phyloP scores from a whole-genome alignment of 148 eudicot genomes.

The Suaeda aralocaspica region DNA sequence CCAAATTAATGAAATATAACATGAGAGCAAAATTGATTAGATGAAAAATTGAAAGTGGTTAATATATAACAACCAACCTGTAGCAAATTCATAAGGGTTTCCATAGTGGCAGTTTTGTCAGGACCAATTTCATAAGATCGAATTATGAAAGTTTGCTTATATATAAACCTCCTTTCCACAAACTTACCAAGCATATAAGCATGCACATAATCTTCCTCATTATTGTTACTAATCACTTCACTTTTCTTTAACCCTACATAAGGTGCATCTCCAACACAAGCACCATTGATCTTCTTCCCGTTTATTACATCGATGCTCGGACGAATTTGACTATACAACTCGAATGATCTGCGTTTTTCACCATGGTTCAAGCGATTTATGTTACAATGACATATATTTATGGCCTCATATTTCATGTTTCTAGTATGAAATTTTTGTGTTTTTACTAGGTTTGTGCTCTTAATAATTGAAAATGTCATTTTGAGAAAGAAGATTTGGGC shows the following conservation, averaged over 20 bases:
- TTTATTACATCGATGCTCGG: slow-evolving; percentile 30
- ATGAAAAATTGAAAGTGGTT: no score
- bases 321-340: slow-evolving; percentile 8
- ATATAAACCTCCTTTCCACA: slow-evolving; percentile 52
- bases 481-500: background rate
- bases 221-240: slow-evolving; percentile 17
- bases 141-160: slow-evolving; percentile 59
- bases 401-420: slow-evolving; percentile 20
- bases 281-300: slow-evolving; percentile 61
- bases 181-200: slow-evolving; percentile 54
- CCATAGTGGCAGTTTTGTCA: slow-evolving; percentile 86
- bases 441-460: slow-evolving; percentile 11
- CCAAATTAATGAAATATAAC: no score
- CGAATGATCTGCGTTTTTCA: slow-evolving; percentile 5
- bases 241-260: slow-evolving; percentile 25
- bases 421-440: slow-evolving; percentile 17
- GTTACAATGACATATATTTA: slow-evolving; percentile 7
- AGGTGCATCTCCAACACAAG: slow-evolving; percentile 24
- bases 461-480: slow-evolving; percentile 19
- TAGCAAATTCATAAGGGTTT: slow-evolving; percentile 76
- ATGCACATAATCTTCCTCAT: slow-evolving; percentile 36
- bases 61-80: slow-evolving; percentile 38
- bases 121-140: slow-evolving; percentile 90
- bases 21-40: no score
- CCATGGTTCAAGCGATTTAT: slow-evolving; percentile 5